Evolutionary conservation across 257 asterid species (phyloP), one percentile per base, ranked within the genome.

Genomic region (Gynochthodes officinalis): DNA sequence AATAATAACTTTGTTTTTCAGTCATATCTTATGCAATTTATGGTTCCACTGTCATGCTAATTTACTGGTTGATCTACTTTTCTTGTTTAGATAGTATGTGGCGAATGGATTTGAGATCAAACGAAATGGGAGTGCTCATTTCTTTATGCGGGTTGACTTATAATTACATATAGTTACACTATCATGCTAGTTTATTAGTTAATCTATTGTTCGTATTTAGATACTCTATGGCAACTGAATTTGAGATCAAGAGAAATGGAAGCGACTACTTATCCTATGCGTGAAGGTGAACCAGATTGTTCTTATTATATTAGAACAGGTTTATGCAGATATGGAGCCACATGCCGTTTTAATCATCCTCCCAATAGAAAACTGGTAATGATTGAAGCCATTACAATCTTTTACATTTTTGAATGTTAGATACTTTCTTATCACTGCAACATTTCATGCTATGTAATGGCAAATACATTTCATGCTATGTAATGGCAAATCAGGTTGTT

Each of bases 291-390:
- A 87, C 87, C 88, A 19, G 93, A 92, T 82, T 92, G 96, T 83
- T 85, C 97, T 27, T 87, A 90, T 84, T 90, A 90, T 78, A 89
- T 90, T 80, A 89, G 91, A 74, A 92, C 98, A 70, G 97, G 97
- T 63, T 86, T 86, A 25, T 92, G 98, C 84, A 85, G 97, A 84
- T 93, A 86, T 82, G 97, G 98, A 74, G 79, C 88, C 54, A 82
- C 95, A 43, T 92, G 98, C 83, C 86, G 96, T 64, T 92, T 92
- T 74, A 92, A 90, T 77, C 98, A 92, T 84, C 97, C 98, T 64
- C 86, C 86, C 64, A 84, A 90, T 73, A 84, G 96, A 80, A 81
- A 85, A 78, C 82, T 86, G 96, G 96, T 90, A 89, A 75, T 84
- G 59, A 27, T 43, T 67, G 65, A 42, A 16, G 50, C 54, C 54